A percentile compares a stretch with the other conserved stretches of the same genome.
Conservation (phyloP, 805 yeast species). For the Candida krabiensis region DNA sequence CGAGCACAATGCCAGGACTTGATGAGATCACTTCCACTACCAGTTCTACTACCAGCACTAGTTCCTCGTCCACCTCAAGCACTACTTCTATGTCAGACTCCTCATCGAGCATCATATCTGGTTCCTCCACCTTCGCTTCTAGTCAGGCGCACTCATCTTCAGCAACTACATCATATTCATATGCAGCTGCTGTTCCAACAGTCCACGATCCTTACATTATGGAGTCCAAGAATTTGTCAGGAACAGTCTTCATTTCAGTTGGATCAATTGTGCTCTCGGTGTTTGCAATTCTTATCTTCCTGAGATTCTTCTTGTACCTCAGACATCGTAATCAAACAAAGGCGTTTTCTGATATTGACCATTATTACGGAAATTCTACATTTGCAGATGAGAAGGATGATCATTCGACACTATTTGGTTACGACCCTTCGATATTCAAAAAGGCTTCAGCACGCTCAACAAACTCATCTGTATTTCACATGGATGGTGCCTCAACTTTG, state of each 20-base stretch:
- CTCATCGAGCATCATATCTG: background rate
- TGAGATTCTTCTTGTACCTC: constrained; percentile 26
- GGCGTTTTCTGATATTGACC: constrained; percentile 13
- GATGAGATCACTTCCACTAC: background rate
- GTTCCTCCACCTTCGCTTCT: constrained; percentile 1
- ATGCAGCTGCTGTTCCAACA: constrained; percentile 22
- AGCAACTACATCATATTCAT: constrained; percentile 16
- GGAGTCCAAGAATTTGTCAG: constrained; percentile 29
- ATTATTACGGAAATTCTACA: constrained; percentile 17
- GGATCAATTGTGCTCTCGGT: constrained; percentile 35
- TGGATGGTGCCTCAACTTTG: constrained; percentile 6
- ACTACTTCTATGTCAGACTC: background rate
- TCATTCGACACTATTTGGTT: constrained; percentile 13
- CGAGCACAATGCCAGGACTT: background rate
- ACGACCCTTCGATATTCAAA: constrained; percentile 12
- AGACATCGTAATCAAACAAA: constrained; percentile 26
- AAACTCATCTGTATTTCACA: constrained; percentile 5
- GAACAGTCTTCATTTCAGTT: constrained; percentile 43
- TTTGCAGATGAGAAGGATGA: constrained; percentile 11
- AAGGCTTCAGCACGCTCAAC: constrained; percentile 9
- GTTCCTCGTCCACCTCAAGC: constrained; percentile 1
- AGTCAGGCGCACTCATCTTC: constrained; percentile 1
- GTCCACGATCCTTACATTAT: constrained; percentile 34
- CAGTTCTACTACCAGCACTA: background rate
- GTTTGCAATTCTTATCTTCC: constrained; percentile 22